Base-by-base conservation (phyloP, 2,329 filamentous ascomycete genomes). In the Aspergillus pseudoterreus region DNA sequence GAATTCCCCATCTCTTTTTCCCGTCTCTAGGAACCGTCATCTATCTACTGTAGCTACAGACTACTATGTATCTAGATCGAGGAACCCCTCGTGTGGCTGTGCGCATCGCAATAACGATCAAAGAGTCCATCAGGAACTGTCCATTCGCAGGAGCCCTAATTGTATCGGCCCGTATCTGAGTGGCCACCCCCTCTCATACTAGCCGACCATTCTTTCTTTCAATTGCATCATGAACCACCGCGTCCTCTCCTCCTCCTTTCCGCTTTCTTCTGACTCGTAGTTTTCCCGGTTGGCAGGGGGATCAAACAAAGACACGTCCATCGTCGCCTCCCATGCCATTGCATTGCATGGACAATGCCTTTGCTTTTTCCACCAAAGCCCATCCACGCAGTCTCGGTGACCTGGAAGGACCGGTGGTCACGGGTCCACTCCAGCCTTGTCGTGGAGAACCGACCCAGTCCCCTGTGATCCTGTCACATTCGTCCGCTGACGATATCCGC, bases 131-230 rank as follows among this genome's bases (percentile, higher is more conserved):
- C 39, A 19, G 39, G 39, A 19, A 42, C 39, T 21, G 39, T 21
- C 15, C 39, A 22, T 42, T 42, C 17, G 4, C 15, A 17, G 6
- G 12, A 12, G 39, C 35, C 35, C 35, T 38, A 44, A 51, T 52
- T 54, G 51, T 47, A 55, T 53, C 48, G 47, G 45, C 30, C 32
- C 44, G 50, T 45, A 36, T 51, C 44, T 54, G 11, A 42, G 39
- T 42, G 39, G 39, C 39, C 39, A 21, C 39, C 19, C 15, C 15
- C 12, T 12, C 35, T 9, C 14, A 14, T 22, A 22, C 10, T 47
- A 12, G 6, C 24, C 36, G 45, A 46, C 39, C 39, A 9, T 30
- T 30, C 6, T n/a, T 27, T 27, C 24, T 30, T 10, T 30, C 8
- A 8, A 24, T 19, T 35, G 41, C 47, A 36, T 45, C 38, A 41